Evolutionary conservation across 75 land plant species (phyloP), one percentile per base, ranked within the genome.

Genomic region (Pseudotsuga menziesii): DNA sequence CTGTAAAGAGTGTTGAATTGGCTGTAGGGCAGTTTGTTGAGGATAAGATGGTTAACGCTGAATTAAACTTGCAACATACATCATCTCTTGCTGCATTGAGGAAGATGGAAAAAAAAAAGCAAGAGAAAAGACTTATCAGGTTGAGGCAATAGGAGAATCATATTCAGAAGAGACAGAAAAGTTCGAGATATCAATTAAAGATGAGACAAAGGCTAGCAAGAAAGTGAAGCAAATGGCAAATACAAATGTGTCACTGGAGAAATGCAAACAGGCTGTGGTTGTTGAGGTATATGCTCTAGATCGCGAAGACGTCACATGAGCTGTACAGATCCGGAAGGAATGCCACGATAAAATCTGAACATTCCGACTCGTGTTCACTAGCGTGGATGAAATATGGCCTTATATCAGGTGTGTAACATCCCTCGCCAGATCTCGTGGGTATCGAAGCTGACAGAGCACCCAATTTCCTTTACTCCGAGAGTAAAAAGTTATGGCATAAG

Each of bases 141-240:
- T 61, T 61, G 62, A n/a, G 20, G 27, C 62, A 61, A 61, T 7
- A 23, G 27, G 11, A 61, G 1, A 61, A 61, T 23, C 20, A 5
- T 61, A 26, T n/a, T 61, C 27, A 61, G 19, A 13, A 12, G 62
- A 23, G 23, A 61, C 27, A n/a, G 27, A 25, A 23, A 61, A 61
- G 22, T 0, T 26, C 11, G 27, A 61, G 83, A 75, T 73, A 57
- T 2, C 61, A 25, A 12, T 72, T 77, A 82, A 78, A 75, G 84
- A 78, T 14, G 85, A 63, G 55, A 82, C 59, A 78, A 80, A 75
- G 56, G 29, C 72, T 13, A 27, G 36, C n/a, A 78, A 71, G 60
- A 86, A 81, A 75, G 69, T 48, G 29, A 89, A 82, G 73, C 86
- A 83, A 54, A 52, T 72, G 17, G 58, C 74, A 60, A 74, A 78